Conservation (phyloP, 306 rosid species). For the Alnus rubra region DNA sequence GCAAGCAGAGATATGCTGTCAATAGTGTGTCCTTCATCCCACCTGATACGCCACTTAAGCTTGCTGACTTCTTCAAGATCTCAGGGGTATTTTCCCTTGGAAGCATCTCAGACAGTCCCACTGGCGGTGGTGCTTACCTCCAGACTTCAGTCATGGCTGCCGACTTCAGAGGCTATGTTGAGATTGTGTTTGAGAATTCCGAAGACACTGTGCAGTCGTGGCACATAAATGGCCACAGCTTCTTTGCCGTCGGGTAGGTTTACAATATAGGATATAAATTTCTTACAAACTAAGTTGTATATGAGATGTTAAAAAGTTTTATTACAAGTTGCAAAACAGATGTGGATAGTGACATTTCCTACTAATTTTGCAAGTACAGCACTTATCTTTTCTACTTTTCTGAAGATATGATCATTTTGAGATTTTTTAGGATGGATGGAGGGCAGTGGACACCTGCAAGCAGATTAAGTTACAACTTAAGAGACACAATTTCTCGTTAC, state of each 20-base stretch:
- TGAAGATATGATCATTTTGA: slow-evolving; percentile 4
- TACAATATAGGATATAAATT: neutral
- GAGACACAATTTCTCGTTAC: slow-evolving; percentile 77
- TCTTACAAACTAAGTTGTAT: too few species aligned
- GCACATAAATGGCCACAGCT: slow-evolving; percentile 78
- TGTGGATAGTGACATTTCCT: neutral
- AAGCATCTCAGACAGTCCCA: slow-evolving; percentile 60
- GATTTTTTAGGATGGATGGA: slow-evolving; percentile 73
- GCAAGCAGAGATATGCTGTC: slow-evolving; percentile 80
- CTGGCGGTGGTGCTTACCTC: slow-evolving; percentile 62
- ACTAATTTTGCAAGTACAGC: neutral
- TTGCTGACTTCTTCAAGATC: slow-evolving; percentile 84
- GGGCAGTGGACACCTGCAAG: slow-evolving; percentile 75
- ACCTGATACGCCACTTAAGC: slow-evolving; percentile 80
- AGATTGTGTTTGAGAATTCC: slow-evolving; percentile 73
- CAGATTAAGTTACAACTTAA: slow-evolving; percentile 60
- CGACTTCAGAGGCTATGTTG: slow-evolving; percentile 61
- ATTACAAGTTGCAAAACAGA: neutral
- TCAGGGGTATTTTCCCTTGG: slow-evolving; percentile 66
- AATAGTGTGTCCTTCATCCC: slow-evolving; percentile 76
- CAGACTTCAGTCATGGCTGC: slow-evolving; percentile 80
- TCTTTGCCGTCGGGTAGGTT: slow-evolving; percentile 85
- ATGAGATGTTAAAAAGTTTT: neutral
- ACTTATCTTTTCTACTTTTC: neutral
- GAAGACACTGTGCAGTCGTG: slow-evolving; percentile 73